Conservation (phyloP, 805 yeast genomes). For the Candida lessepsii region DNA sequence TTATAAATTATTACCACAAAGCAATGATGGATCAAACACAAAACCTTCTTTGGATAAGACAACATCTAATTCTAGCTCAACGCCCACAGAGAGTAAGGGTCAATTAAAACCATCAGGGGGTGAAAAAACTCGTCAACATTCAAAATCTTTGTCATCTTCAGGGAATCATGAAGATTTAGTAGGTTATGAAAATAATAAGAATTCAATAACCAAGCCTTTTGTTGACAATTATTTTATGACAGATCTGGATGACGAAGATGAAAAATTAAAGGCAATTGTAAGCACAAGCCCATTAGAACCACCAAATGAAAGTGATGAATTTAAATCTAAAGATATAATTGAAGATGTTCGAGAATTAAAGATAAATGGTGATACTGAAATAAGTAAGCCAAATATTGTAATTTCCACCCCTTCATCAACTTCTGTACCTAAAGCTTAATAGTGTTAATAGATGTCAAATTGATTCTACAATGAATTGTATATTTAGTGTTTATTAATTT, state of each 20-base stretch:
- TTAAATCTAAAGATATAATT: background rate
- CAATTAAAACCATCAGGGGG: constrained; percentile 11
- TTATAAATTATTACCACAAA: constrained; percentile 67
- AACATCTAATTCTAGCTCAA: background rate
- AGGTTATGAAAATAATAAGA: constrained; percentile 32
- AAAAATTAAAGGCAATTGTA: constrained; percentile 1
- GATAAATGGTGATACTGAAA: background rate
- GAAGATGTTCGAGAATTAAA: constrained; percentile 4
- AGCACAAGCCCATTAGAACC: background rate
- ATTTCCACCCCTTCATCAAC: constrained; percentile 14
- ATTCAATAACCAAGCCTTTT: constrained; percentile 37
- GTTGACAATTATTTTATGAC: constrained; percentile 41
- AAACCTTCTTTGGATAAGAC: background rate
- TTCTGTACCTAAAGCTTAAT: constrained; percentile 9
- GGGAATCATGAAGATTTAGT: constrained; percentile 31
- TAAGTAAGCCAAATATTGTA: constrained; percentile 11
- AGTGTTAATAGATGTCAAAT: background rate
- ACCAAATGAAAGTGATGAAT: constrained; percentile 1
- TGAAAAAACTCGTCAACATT: constrained; percentile 21
- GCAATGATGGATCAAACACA: constrained; percentile 12
- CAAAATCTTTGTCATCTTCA: constrained; percentile 35
- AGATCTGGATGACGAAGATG: constrained; percentile 8
- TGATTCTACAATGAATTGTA: constrained; percentile 2
- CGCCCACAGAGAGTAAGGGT: background rate
- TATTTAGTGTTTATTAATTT: constrained; percentile 8